Evolutionary conservation across 2,329 filamentous ascomycete genomes (phyloP).

Genomic region (Neonectria ditissima): DNA sequence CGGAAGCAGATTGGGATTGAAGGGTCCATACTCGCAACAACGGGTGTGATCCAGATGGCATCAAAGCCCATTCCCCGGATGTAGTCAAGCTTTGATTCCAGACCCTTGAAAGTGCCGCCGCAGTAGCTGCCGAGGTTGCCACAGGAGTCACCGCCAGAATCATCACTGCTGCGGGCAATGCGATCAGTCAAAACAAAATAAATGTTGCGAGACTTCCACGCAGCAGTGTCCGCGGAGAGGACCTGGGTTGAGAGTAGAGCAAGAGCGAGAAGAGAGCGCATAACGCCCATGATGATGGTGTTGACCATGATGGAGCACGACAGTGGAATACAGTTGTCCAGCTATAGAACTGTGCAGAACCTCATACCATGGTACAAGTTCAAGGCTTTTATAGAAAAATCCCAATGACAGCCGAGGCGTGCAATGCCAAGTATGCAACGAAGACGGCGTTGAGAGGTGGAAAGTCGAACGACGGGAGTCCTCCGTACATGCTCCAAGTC

Average conservation of each 20-base stretch:
- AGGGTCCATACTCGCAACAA: conserved; percentile 58
- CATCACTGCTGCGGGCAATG: conserved; percentile 59
- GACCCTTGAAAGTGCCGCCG: conserved; percentile 70
- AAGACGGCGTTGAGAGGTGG: not conserved
- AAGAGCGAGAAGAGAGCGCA: not conserved
- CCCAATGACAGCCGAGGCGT: not conserved
- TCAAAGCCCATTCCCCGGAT: conserved; percentile 72
- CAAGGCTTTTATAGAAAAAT: not conserved
- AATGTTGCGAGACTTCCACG: conserved; percentile 67
- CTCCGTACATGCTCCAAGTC: not conserved
- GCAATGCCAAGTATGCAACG: not conserved
- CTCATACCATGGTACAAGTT: not conserved
- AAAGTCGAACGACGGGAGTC: not conserved
- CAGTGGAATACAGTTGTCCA: not conserved
- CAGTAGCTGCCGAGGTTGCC: conserved; percentile 63
- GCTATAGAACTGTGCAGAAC: not conserved
- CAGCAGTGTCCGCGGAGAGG: conserved; percentile 48
- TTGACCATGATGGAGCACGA: not conserved
- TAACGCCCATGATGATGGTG: not conserved
- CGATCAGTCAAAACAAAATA: conserved; percentile 71
- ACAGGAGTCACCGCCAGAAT: conserved; percentile 58
- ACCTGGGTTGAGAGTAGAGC: not conserved
- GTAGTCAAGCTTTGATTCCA: conserved; percentile 71
- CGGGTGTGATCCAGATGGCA: conserved; percentile 69
- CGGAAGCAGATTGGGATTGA: not conserved